phyloP scores from a whole-genome alignment of 78 protist genomes.

The Chrysochromulina parva region DNA sequence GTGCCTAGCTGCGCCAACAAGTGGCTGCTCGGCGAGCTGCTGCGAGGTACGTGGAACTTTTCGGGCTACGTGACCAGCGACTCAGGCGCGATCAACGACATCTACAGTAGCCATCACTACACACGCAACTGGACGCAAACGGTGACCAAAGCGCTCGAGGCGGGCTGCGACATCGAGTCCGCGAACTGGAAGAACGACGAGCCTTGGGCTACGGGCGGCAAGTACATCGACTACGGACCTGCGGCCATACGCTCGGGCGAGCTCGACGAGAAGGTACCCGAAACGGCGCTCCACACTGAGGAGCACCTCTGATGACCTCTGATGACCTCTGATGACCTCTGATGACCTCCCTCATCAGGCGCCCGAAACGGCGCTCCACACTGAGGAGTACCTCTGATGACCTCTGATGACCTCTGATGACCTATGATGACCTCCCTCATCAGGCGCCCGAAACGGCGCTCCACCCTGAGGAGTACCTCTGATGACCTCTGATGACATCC shows the following conservation, averaged over 20 bases:
- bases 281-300: too few species aligned
- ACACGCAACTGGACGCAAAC: not conserved
- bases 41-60: slow-evolving; percentile 29
- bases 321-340: too few species aligned
- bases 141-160: slow-evolving; percentile 29
- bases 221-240: not conserved
- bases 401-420: too few species aligned
- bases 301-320: too few species aligned
- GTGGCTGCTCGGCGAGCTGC: not conserved
- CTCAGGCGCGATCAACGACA: slow-evolving; percentile 40
- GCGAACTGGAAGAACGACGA: not conserved
- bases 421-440: too few species aligned
- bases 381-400: too few species aligned
- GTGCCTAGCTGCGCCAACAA: slow-evolving; percentile 44
- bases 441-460: too few species aligned
- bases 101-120: slow-evolving; percentile 1
- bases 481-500: not conserved
- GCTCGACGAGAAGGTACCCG: too few species aligned
- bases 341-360: too few species aligned
- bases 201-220: not conserved
- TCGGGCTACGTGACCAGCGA: slow-evolving; percentile 58
- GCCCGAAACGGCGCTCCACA: too few species aligned
- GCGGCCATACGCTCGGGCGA: slow-evolving; percentile 38
- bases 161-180: slow-evolving; percentile 37
- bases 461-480: not conserved